phyloP scores from a whole-genome alignment of 129 eudicot genomes.

The Gnaphalium uliginosum region DNA sequence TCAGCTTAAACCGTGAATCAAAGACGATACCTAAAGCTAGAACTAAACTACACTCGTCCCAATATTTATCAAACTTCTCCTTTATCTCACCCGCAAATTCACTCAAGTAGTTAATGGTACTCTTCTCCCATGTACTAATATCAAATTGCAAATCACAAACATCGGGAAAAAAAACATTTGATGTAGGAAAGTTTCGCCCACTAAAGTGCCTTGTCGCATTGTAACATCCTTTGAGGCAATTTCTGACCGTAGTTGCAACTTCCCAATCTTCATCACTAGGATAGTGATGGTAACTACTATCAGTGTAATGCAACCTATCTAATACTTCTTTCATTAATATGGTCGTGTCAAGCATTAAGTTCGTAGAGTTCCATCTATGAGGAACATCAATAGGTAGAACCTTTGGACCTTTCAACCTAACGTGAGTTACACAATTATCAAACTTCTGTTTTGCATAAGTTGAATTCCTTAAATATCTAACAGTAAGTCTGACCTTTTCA shows the following conservation, averaged over 20 bases:
- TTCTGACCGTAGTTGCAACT: background rate
- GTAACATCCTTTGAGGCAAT: background rate
- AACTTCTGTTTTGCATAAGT: too few species aligned
- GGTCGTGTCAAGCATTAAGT: constrained; percentile 10
- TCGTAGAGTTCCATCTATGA: constrained; percentile 17
- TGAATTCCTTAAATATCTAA: too few species aligned
- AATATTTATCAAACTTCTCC: too few species aligned
- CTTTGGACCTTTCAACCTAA: too few species aligned
- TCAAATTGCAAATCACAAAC: too few species aligned
- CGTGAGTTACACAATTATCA: too few species aligned
- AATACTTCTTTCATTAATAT: constrained; percentile 2
- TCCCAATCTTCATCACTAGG: constrained; percentile 3
- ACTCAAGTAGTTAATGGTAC: too few species aligned
- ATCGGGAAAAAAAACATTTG: background rate
- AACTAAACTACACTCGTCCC: too few species aligned
- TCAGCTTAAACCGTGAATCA: too few species aligned
- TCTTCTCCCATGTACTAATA: too few species aligned
- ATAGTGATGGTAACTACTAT: background rate
- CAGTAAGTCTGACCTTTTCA: background rate
- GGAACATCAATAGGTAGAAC: background rate
- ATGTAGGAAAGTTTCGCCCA: background rate
- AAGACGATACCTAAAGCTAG: too few species aligned
- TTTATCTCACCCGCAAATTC: too few species aligned
- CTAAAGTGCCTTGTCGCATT: background rate
- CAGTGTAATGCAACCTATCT: background rate